Base-by-base conservation (phyloP, 495 filamentous ascomycete genomes). In the Penicillium silybi region DNA sequence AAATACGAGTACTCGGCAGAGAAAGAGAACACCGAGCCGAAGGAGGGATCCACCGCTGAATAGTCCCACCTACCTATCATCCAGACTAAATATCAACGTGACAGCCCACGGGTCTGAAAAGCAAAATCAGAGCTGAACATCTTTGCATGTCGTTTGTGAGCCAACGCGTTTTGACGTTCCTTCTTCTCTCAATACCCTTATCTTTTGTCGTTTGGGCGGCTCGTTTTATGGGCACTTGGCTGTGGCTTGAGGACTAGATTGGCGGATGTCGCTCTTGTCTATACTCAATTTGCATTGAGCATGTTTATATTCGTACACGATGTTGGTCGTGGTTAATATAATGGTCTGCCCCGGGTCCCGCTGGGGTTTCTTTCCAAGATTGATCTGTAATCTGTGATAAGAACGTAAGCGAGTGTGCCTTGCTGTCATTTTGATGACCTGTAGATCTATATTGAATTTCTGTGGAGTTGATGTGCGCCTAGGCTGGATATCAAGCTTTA, bases 1-100 rank as follows among this genome's bases (percentile, higher is more conserved):
- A 68, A 69, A 52, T 65, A 53, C 25, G 67, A 71, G 39, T 56
- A 58, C 34, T 55, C 62, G 11, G 53, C 54, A 11, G 65, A 68
- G 35, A 66, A 64, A 35, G 67, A 72, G 44, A 61, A 62, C 8
- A 58, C 56, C 15, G 63, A 71, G 46, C 52, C 65, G 9, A 65
- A 68, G 34, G 57, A 64, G 37, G 56, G 43, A 27, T 56, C 47
- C 34, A 39, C 19, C 7, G 26, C 44, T 22, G 50, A 56, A 23
- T 62, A 50, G 50, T 38, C 5, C 17, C 41, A 23, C 4, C 8
- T 29, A 20, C 15, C 29, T 8, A 22, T 42, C 29, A 43, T 32
- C 29, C 11, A 4, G 11, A 11, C 29, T 13, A 13, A 11, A 32
- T 11, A 8, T 32, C 8, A 10, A 32, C 11, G 10, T 32, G 29